These are phyloP conservation scores for Danielozyma ontarioensis DNA, from an alignment of 805 yeast species.

Conservation along the genomic window DNA sequence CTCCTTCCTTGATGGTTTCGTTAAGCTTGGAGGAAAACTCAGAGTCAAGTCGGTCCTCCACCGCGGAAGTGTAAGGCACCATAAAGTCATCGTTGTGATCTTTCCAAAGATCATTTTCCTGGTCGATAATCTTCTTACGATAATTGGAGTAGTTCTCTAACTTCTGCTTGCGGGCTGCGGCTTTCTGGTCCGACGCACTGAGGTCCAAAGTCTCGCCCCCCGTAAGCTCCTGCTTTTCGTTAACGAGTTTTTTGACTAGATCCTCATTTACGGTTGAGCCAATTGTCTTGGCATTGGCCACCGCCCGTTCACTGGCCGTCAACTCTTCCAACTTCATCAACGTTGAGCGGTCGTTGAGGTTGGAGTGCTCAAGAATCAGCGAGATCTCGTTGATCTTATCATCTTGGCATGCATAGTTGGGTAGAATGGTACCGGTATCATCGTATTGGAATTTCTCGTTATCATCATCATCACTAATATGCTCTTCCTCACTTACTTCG, in stretches of 20 bases:
- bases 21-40: conserved; percentile 52
- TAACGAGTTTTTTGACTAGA: conserved; percentile 25
- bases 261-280: conserved; percentile 33
- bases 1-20: conserved; percentile 50
- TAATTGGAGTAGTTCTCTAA: conserved; percentile 54
- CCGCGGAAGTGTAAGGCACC: conserved; percentile 66
- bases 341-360: conserved; percentile 40
- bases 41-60: conserved; percentile 59
- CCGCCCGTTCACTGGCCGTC: conserved; percentile 54
- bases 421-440: conserved; percentile 55
- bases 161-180: conserved; percentile 43
- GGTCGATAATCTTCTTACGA: conserved; percentile 56
- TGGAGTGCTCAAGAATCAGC: conserved; percentile 32
- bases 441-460: conserved; percentile 54
- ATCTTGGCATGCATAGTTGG: conserved; percentile 48
- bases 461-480: conserved; percentile 53
- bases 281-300: conserved; percentile 49
- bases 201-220: conserved; percentile 42
- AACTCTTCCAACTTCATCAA: conserved; percentile 51
- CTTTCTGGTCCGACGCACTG: conserved; percentile 42
- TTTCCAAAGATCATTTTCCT: conserved; percentile 39
- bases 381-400: conserved; percentile 36
- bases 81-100: conserved; percentile 22
- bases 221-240: conserved; percentile 35
- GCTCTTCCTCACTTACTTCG: conserved; percentile 54